Base-by-base conservation (phyloP, 2,329 filamentous ascomycete genomes). In the Sporothrix curviconia region DNA sequence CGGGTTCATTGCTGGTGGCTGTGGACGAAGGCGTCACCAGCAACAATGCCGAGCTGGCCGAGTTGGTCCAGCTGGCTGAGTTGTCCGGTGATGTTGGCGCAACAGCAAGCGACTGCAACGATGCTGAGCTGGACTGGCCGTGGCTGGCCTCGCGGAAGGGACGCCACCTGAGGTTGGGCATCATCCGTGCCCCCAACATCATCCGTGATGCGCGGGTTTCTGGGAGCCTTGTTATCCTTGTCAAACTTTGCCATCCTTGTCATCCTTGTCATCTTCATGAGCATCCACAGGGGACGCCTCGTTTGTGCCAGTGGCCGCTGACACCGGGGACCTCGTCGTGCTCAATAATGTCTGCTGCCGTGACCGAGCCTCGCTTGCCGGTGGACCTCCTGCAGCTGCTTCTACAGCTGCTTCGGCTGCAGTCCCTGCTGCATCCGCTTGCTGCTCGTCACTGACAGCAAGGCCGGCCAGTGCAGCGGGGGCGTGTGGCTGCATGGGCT, bases 21-120 rank as follows among this genome's bases (percentile, higher is more conserved):
- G 47, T 39, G 9, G 34, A 11, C 5, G 50, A 5, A 19, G 24
- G 36, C 6, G 50, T 30, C 34, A 15, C 1, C 15, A n/a, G 22
- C 19, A 8, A 12, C 14, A 25, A 34, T 42, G n/a, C 36, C 25
- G 50, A 40, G 14, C 32, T 3, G 7, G 3, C n/a, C n/a, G n/a
- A n/a, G n/a, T n/a, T n/a, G n/a, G n/a, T n/a, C n/a, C n/a, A n/a
- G n/a, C n/a, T n/a, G n/a, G n/a, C n/a, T n/a, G n/a, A n/a, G n/a
- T n/a, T n/a, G n/a, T n/a, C n/a, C n/a, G n/a, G n/a, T n/a, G n/a
- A n/a, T n/a, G n/a, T n/a, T n/a, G n/a, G n/a, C n/a, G 32, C 6
- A 50, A 22, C 47, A 50, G n/a, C 47, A 50, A 50, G 51, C 51
- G 39, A 32, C 51, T 30, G 37, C 39, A 28, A 54, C 36, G 51